Percentiles rank a stretch among this genome's conserved stretches.
These are phyloP conservation scores for Macrolepiota dolichaula DNA, from an alignment of 768 basidiomycete genomes.

Conservation along the genomic window DNA sequence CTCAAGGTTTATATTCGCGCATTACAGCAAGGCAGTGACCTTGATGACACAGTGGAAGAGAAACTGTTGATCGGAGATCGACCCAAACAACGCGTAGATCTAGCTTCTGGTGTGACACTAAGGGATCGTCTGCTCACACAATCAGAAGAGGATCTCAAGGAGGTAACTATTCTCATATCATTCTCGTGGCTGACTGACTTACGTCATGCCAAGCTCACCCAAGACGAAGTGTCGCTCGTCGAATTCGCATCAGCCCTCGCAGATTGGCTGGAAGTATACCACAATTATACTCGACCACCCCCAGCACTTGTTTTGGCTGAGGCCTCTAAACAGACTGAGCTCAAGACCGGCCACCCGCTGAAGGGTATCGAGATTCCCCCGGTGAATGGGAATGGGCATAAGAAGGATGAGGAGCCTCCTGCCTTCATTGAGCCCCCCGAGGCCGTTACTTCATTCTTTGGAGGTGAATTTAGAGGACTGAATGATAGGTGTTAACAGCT, in stretches of 20 bases:
- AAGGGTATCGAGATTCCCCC: slow-evolving; percentile 58
- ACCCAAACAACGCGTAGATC: slow-evolving; percentile 57
- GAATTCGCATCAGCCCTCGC: slow-evolving; percentile 61
- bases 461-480: slow-evolving; percentile 35
- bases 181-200: slow-evolving; percentile 11
- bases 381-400: slow-evolving; percentile 45
- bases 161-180: slow-evolving; percentile 33
- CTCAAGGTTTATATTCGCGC: slow-evolving; percentile 75
- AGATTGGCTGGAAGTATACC: slow-evolving; percentile 76
- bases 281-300: slow-evolving; percentile 69
- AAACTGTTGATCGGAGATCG: slow-evolving; percentile 79
- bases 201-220: slow-evolving; percentile 49
- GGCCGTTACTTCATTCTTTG: slow-evolving; percentile 55
- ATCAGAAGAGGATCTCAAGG: slow-evolving; percentile 48
- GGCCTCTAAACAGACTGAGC: slow-evolving; percentile 66
- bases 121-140: slow-evolving; percentile 54
- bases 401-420: slow-evolving; percentile 73
- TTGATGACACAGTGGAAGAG: slow-evolving; percentile 79
- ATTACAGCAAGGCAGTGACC: slow-evolving; percentile 75
- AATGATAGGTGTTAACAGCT: not conserved
- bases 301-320: slow-evolving; percentile 70
- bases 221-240: slow-evolving; percentile 55
- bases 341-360: slow-evolving; percentile 66
- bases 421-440: slow-evolving; percentile 60
- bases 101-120: slow-evolving; percentile 48